phyloP scores from a whole-genome alignment of 2,329 filamentous ascomycete genomes.

The Monosporascus sp. region DNA sequence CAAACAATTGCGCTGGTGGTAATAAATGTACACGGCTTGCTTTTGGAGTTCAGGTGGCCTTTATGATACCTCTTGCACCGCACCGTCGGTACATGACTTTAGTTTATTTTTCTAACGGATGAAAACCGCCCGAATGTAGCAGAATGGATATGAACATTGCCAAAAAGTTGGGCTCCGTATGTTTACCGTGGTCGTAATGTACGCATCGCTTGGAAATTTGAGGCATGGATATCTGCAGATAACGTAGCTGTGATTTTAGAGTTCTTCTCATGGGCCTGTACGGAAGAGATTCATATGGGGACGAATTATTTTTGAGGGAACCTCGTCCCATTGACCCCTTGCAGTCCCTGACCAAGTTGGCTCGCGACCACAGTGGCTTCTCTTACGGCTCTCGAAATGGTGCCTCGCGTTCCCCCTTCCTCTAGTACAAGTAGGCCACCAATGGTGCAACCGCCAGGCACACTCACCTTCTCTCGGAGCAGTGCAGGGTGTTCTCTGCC shows the following conservation, averaged over 20 bases:
- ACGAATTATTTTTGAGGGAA: constrained; percentile 12
- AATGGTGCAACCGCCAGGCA: constrained; percentile 74
- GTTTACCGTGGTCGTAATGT: neutral
- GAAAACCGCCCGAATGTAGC: neutral
- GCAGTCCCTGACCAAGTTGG: constrained; percentile 54
- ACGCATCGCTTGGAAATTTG: neutral
- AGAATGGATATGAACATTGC: neutral
- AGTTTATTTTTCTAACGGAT: neutral
- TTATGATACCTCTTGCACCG: constrained; percentile 18
- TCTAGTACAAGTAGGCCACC: constrained; percentile 69
- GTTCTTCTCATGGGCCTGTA: too few relatives aligned
- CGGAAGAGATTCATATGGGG: too few relatives aligned
- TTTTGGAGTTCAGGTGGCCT: constrained; percentile 17
- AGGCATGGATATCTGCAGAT: neutral
- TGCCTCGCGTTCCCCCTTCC: constrained; percentile 64
- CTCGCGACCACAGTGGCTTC: constrained; percentile 68
- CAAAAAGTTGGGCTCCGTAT: neutral
- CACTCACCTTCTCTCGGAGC: constrained; percentile 70
- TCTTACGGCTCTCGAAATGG: constrained; percentile 62
- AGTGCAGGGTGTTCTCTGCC: constrained; percentile 64
- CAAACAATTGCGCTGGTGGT: constrained; percentile 8
- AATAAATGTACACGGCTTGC: constrained; percentile 1
- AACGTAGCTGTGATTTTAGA: too few relatives aligned
- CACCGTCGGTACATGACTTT: constrained; percentile 13
- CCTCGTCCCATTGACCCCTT: constrained; percentile 45